These are phyloP conservation scores for peach (Prunus persica) DNA, from an alignment of 306 rosid genomes.

Conservation along the genomic window DNA sequence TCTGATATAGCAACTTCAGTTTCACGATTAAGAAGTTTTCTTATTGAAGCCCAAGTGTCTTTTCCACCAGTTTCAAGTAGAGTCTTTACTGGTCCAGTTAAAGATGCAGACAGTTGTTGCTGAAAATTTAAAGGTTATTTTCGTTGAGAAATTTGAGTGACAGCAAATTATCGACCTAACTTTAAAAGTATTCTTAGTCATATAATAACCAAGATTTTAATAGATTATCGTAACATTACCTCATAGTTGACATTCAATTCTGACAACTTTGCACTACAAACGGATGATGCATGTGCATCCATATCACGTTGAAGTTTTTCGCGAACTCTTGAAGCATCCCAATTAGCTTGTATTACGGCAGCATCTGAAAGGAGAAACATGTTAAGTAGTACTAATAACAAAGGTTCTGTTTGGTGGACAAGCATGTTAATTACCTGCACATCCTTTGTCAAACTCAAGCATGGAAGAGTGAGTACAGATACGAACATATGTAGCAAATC, in stretches of 20 bases:
- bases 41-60: conserved; percentile 71
- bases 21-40: conserved; percentile 67
- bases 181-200: neutral
- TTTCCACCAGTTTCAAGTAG: conserved; percentile 66
- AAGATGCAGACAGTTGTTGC: conserved; percentile 55
- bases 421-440: neutral
- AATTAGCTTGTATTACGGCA: conserved; percentile 45
- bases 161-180: neutral
- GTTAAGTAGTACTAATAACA: neutral
- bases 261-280: conserved; percentile 48
- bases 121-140: conserved; percentile 30
- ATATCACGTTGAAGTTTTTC: conserved; percentile 69
- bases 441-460: neutral
- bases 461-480: too few relatives aligned
- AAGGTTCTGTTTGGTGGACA: neutral
- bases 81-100: conserved; percentile 64
- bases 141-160: neutral
- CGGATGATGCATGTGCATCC: conserved; percentile 50
- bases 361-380: conserved; percentile 49
- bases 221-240: conserved; percentile 38
- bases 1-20: conserved; percentile 48
- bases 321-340: conserved; percentile 60
- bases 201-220: conserved; percentile 7
- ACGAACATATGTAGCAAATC: too few relatives aligned
- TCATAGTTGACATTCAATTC: conserved; percentile 43